These are phyloP conservation scores for Solioccasus polychromus DNA, from an alignment of 768 basidiomycete species.

Conservation along the genomic window DNA sequence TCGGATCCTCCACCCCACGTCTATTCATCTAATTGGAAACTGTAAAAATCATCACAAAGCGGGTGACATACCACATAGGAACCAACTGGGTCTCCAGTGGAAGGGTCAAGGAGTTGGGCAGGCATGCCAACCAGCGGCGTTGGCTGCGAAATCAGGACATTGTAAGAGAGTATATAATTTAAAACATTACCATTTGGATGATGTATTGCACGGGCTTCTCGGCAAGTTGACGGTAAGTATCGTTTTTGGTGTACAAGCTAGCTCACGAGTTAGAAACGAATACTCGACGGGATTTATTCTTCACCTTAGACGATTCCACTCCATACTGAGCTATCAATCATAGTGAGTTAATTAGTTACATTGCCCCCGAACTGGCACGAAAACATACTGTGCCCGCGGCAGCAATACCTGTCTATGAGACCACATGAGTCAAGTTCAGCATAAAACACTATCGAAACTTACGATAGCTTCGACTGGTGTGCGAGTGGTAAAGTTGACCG, in stretches of 20 bases:
- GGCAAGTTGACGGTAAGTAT: slow-evolving; percentile 54
- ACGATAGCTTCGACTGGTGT: slow-evolving; percentile 31
- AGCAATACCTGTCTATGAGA: slow-evolving; percentile 44
- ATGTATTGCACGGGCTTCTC: slow-evolving; percentile 53
- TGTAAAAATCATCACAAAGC: not conserved
- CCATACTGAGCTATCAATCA: slow-evolving; percentile 47
- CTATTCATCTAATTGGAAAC: slow-evolving; percentile 30
- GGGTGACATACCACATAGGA: slow-evolving; percentile 49
- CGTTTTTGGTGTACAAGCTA: slow-evolving; percentile 52
- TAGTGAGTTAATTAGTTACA: not conserved
- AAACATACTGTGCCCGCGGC: slow-evolving; percentile 43
- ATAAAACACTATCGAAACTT: slow-evolving; percentile 8
- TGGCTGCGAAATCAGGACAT: slow-evolving; percentile 5
- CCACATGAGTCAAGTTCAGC: not conserved
- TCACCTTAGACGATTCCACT: slow-evolving; percentile 52
- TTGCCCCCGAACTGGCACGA: not conserved
- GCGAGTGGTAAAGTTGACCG: slow-evolving; percentile 38
- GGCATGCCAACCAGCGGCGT: slow-evolving; percentile 45
- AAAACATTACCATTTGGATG: slow-evolving; percentile 36
- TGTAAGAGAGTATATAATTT: not conserved
- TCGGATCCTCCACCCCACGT: slow-evolving; percentile 71
- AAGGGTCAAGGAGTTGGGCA: slow-evolving; percentile 56
- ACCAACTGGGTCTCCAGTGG: slow-evolving; percentile 45
- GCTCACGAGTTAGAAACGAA: not conserved
- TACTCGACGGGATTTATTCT: not conserved